Base-by-base conservation (phyloP, 2,329 filamentous ascomycete species). In the Fusarium sarcochroum region DNA sequence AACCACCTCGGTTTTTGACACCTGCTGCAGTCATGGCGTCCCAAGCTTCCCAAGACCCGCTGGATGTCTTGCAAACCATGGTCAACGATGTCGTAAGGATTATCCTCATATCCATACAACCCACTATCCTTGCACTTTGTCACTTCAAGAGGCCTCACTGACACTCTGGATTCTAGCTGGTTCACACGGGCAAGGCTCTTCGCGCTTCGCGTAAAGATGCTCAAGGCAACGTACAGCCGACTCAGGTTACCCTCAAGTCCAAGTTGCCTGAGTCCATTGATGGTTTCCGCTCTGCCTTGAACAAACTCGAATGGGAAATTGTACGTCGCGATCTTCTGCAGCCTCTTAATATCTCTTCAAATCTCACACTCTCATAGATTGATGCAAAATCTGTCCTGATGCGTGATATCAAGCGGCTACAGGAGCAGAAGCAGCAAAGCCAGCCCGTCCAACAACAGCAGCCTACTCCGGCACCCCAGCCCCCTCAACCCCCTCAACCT, bases 161-260 rank as follows among this genome's bases (percentile, higher is more conserved):
- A 68, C 46, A 13, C 15, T 48, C 40, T 25, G 13, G 25, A 40
- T 25, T 30, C 34, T 38, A 90, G 87, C 83, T 89, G 25, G 80
- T 90, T 15, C 85, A 89, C 74, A 86, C 85, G 3, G 87, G 86
- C 17, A 90, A 87, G 73, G 85, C 86, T 18, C 77, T 89, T 14
- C 85, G 81, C 48, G 78, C 83, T 3, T 83, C 82, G 37, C 78
- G 79, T 30, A 83, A 81, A 67, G 83, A 86, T 66, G 80, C 81
- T 15, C 78, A 81, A 40, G 81, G 78, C 58, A 79, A 79, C 42
- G 62, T 79, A 17, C 71, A 73, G 17, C 76, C 75, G 17, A 73
- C 73, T 17, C 76, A 77, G 32, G 74, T 74, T 65, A 74, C 71
- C 38, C 76, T 72, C 72, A 80, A 80, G 53, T 74, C 78, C 44